phyloP scores from a whole-genome alignment of 306 rosid species.

The Vigna hirtella region DNA sequence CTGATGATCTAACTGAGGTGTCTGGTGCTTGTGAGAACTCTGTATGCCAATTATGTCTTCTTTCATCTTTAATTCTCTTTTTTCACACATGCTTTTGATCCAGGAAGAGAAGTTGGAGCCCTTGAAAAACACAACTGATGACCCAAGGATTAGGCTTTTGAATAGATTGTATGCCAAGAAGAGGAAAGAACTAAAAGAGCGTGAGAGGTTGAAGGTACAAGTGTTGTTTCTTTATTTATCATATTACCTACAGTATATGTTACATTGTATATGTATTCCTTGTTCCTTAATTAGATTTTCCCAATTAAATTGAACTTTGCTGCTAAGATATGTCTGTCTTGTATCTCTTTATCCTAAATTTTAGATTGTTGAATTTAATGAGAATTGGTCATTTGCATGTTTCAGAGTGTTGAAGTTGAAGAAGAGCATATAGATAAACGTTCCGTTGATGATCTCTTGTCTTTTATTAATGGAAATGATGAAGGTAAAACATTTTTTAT shows the following conservation, averaged over 20 bases:
- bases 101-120: conserved; percentile 99
- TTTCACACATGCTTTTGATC: conserved; percentile 48
- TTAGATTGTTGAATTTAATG: conserved; percentile 32
- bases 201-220: conserved; percentile 84
- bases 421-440: conserved; percentile 83
- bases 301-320: conserved; percentile 17
- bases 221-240: conserved; percentile 43
- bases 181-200: conserved; percentile 90
- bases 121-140: conserved; percentile 77
- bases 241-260: background rate
- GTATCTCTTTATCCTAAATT: conserved; percentile 30
- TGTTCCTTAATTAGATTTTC: conserved; percentile 27
- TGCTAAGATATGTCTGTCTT: conserved; percentile 15
- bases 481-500: conserved; percentile 58
- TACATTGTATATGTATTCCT: conserved; percentile 25
- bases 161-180: conserved; percentile 90
- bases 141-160: conserved; percentile 93
- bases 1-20: conserved; percentile 99
- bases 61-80: conserved; percentile 32
- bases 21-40: conserved; percentile 51
- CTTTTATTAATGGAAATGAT: conserved; percentile 87
- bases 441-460: conserved; percentile 89
- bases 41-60: conserved; percentile 41
- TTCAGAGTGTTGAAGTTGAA: conserved; percentile 84
- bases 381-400: conserved; percentile 39